These are phyloP conservation scores for Cocos nucifera DNA, from an alignment of 176 grass and related monocot species.

Conservation along the genomic window DNA sequence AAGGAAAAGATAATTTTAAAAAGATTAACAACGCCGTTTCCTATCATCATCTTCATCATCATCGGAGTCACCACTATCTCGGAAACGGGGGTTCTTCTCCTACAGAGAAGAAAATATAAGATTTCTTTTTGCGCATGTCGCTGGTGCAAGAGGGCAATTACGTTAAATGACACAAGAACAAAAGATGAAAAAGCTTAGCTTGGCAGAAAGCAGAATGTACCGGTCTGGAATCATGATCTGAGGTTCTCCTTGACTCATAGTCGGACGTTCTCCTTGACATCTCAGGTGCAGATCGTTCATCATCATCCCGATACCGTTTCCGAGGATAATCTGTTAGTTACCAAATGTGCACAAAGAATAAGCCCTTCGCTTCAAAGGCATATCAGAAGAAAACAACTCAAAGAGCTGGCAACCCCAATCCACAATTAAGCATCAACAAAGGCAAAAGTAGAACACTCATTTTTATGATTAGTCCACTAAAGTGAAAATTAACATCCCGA, in stretches of 20 bases:
- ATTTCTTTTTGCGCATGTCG: no score
- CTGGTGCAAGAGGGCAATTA: no score
- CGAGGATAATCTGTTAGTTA: constrained; percentile 48
- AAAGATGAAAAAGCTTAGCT: no score
- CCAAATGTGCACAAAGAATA: no score
- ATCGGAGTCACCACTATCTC: constrained; percentile 82
- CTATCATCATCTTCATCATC: constrained; percentile 73
- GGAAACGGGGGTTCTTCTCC: constrained; percentile 91
- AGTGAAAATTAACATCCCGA: neutral
- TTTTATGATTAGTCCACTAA: neutral
- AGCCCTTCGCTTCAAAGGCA: no score
- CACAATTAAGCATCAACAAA: neutral
- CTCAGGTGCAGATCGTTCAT: constrained; percentile 25
- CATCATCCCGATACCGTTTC: constrained; percentile 57
- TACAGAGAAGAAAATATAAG: constrained; percentile 15
- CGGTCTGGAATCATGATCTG: constrained; percentile 36
- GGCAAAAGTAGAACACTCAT: neutral
- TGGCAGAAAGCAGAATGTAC: neutral
- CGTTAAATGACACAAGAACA: no score
- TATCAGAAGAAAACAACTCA: no score
- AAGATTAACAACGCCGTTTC: constrained; percentile 45
- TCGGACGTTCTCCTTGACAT: constrained; percentile 40
- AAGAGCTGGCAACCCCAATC: no score
- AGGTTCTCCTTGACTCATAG: constrained; percentile 49
- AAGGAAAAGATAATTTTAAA: no score